Evolutionary conservation across 345 rosid genomes (phyloP).

Genomic region (Acer negundo): DNA sequence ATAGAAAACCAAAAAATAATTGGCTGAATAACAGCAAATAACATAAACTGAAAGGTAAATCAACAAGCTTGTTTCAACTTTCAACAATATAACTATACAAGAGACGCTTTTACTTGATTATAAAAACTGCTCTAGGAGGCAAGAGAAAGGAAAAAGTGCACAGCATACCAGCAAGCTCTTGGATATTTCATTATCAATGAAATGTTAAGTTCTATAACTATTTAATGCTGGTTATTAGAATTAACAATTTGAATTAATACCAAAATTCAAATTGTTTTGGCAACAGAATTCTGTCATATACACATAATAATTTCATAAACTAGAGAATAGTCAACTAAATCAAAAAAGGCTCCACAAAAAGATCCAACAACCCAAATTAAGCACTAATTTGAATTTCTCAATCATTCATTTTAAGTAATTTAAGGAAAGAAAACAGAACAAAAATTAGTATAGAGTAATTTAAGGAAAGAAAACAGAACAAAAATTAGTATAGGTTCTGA

Average conservation of each 20-base stretch:
- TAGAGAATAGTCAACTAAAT: neutral
- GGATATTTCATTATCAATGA: neutral
- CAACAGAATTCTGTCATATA: neutral
- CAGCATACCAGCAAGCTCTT: neutral
- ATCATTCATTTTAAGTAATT: neutral
- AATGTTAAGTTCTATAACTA: neutral
- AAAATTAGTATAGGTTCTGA: neutral
- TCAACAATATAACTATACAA: neutral
- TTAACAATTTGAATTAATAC: neutral
- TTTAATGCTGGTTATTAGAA: neutral
- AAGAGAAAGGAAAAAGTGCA: neutral
- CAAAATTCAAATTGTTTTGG: neutral
- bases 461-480: neutral
- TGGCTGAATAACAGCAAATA: neutral
- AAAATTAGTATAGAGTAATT: neutral
- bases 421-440: neutral
- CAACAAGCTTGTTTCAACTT: too few relatives aligned
- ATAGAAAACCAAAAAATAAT: neutral
- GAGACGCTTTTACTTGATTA: neutral
- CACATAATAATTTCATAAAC: neutral
- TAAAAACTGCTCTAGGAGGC: neutral
- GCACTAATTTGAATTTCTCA: neutral
- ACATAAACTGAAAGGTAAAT: neutral
- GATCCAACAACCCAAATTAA: neutral
- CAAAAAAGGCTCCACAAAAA: neutral